A percentile compares a stretch with the other conserved stretches of the same genome.
phyloP scores from a whole-genome alignment of 2,329 filamentous ascomycete genomes.

The Dactylellina sp. region DNA sequence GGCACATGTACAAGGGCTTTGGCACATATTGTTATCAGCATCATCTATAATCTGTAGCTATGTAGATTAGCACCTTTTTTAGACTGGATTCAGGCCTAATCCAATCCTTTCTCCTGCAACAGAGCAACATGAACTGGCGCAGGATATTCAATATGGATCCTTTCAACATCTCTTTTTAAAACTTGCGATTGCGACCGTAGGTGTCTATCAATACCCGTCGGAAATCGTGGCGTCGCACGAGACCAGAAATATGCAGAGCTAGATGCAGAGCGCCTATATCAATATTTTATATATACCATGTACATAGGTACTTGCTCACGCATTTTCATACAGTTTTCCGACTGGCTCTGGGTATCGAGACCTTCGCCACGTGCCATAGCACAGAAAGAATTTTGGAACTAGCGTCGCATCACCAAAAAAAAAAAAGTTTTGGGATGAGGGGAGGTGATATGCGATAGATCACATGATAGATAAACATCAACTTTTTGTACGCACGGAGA shows the following conservation, averaged over 20 bases:
- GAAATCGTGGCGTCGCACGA: background rate
- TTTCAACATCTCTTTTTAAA: too few relatives aligned
- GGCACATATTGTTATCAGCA: too few relatives aligned
- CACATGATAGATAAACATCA: conserved; percentile 20
- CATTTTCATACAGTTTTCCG: background rate
- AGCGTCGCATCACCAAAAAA: conserved; percentile 2
- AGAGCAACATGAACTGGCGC: too few relatives aligned
- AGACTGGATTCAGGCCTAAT: too few relatives aligned
- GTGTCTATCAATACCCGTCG: background rate
- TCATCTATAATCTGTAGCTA: too few relatives aligned
- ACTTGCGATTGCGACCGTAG: background rate
- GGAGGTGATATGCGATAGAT: conserved; percentile 9
- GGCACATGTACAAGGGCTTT: too few relatives aligned
- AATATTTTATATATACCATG: background rate
- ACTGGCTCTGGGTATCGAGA: background rate
- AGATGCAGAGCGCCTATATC: background rate
- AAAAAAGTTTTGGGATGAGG: conserved; percentile 15
- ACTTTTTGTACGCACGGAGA: conserved; percentile 21
- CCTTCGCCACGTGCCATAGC: conserved; percentile 23
- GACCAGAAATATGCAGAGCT: conserved; percentile 7
- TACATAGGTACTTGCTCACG: background rate
- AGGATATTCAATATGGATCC: too few relatives aligned
- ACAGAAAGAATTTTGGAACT: background rate
- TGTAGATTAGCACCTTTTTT: too few relatives aligned
- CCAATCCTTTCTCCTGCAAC: too few relatives aligned